phyloP scores from a whole-genome alignment of 352 stramenopile genomes.

The Globisporangium perplexum region DNA sequence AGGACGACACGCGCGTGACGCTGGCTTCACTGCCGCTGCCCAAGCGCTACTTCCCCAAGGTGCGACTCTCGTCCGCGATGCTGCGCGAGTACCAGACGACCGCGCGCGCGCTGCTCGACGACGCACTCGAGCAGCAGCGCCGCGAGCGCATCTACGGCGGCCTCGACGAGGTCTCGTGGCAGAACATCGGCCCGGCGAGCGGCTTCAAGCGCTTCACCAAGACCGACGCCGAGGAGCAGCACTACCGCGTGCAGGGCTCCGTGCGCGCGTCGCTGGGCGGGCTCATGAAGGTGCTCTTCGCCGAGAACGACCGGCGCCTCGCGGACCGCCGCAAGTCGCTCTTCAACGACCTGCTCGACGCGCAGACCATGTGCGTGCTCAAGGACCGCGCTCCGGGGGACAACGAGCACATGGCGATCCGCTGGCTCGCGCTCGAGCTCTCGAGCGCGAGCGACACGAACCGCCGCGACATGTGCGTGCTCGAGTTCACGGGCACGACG shows the following conservation, averaged over 20 bases:
- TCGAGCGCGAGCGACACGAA: slow-evolving; percentile 37
- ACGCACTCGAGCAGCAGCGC: slow-evolving; percentile 29
- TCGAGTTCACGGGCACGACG: slow-evolving; percentile 68
- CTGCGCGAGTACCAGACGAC: slow-evolving; percentile 33
- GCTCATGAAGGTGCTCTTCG: slow-evolving; percentile 61
- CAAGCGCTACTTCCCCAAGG: slow-evolving; percentile 35
- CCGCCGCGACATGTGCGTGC: slow-evolving; percentile 58
- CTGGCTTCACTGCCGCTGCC: slow-evolving; percentile 38
- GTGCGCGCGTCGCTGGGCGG: slow-evolving; percentile 44
- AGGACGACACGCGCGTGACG: slow-evolving; percentile 5
- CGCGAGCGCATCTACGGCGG: slow-evolving; percentile 36
- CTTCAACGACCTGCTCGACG: slow-evolving; percentile 55
- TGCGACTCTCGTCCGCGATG: slow-evolving; percentile 27
- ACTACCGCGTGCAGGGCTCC: slow-evolving; percentile 53
- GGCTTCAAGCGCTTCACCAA: slow-evolving; percentile 61
- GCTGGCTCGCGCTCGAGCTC: slow-evolving; percentile 65
- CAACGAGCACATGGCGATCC: slow-evolving; percentile 61
- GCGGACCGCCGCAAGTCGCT: slow-evolving; percentile 38
- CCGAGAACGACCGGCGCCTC: slow-evolving; percentile 38
- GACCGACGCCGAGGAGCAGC: slow-evolving; percentile 29
- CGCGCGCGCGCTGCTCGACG: slow-evolving; percentile 36
- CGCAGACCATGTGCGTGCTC: slow-evolving; percentile 50
- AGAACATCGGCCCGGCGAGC: slow-evolving; percentile 37
- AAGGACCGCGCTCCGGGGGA: slow-evolving; percentile 34
- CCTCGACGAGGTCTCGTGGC: slow-evolving; percentile 39